phyloP scores from a whole-genome alignment of 352 stramenopile species.

The Saprolegnia parasitica region DNA sequence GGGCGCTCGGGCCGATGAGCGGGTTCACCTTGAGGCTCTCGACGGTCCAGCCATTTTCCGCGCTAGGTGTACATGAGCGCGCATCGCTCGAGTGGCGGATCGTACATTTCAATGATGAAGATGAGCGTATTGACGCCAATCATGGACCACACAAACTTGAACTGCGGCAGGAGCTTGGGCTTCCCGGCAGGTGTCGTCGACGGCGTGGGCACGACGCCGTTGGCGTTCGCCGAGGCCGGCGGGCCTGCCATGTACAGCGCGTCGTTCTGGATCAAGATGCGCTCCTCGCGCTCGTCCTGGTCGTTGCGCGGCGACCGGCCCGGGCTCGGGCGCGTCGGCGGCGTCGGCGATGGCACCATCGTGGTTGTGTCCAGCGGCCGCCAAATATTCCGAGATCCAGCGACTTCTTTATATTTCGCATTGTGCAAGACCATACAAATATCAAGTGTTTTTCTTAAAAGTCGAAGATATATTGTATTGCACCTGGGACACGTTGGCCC shows the following conservation, averaged over 20 bases:
- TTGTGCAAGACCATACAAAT: not conserved
- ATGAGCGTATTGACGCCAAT: slow-evolving; percentile 27
- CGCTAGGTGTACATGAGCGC: slow-evolving; percentile 41
- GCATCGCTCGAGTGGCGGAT: not conserved
- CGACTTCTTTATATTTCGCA: not conserved
- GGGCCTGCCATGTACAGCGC: not conserved
- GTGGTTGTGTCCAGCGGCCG: not conserved
- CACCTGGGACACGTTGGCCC: not conserved
- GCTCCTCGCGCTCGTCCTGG: slow-evolving; percentile 3
- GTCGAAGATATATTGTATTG: not conserved
- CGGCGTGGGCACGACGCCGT: not conserved
- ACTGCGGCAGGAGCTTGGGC: slow-evolving; percentile 15
- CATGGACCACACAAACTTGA: slow-evolving; percentile 26
- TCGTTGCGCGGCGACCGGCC: not conserved
- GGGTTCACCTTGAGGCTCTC: slow-evolving; percentile 59
- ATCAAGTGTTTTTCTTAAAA: not conserved
- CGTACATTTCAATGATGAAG: slow-evolving; percentile 27
- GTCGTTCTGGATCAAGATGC: not conserved
- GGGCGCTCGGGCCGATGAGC: slow-evolving; percentile 50
- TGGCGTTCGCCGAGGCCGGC: not conserved
- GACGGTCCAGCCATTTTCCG: slow-evolving; percentile 62
- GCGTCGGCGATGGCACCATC: not conserved
- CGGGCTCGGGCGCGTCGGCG: not conserved
- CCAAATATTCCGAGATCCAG: slow-evolving; percentile 1
- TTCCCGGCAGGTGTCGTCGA: not conserved